phyloP scores from a whole-genome alignment of 192 early-diverging fungal species.

The Coemansia sp. region DNA sequence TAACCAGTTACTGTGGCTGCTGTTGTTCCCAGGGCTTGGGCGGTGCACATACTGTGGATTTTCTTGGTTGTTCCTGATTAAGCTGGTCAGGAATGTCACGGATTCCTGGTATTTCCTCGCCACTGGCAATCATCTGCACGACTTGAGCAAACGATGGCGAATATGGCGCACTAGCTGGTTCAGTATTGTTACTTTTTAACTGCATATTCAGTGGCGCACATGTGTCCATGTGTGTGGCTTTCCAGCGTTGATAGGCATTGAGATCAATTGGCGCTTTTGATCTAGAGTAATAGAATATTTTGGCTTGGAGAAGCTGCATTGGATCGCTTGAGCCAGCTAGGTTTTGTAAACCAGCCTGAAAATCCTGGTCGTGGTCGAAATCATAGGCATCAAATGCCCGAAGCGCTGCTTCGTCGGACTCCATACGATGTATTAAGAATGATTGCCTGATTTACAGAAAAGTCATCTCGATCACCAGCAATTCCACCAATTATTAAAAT shows the following conservation, averaged over 20 bases:
- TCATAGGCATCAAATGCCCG: constrained; percentile 36
- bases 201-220: neutral
- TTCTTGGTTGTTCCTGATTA: constrained; percentile 28
- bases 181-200: neutral
- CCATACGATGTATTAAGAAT: neutral
- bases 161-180: neutral
- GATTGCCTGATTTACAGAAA: neutral
- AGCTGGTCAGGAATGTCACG: constrained; percentile 40
- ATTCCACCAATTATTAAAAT: neutral
- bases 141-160: constrained; percentile 40
- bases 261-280: constrained; percentile 14
- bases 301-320: constrained; percentile 14
- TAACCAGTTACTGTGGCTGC: neutral
- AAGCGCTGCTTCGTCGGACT: neutral
- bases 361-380: constrained; percentile 29
- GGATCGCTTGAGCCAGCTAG: constrained; percentile 14
- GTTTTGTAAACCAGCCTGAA: constrained; percentile 30
- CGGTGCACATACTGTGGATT: constrained; percentile 23
- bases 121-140: constrained; percentile 32
- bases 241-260: constrained; percentile 22
- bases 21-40: constrained; percentile 43
- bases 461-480: neutral
- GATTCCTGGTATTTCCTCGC: constrained; percentile 34
- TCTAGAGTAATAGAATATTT: constrained; percentile 36
- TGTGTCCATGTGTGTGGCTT: constrained; percentile 1